Evolutionary conservation across 495 filamentous ascomycete genomes (phyloP), one percentile per base, ranked within the genome.

Genomic region (Lentithecium fluviatile): DNA sequence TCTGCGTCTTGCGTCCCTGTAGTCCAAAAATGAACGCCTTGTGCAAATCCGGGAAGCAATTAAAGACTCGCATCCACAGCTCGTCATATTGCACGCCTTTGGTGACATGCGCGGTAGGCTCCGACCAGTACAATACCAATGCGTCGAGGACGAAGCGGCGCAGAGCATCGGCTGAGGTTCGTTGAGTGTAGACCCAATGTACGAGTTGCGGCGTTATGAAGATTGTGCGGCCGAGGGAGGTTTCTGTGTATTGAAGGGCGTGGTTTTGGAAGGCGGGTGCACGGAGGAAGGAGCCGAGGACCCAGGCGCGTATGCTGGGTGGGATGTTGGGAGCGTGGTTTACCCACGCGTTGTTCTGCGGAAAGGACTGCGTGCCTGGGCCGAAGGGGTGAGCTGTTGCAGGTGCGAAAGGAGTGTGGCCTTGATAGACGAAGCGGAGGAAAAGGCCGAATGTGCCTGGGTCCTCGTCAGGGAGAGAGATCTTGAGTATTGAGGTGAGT

Each of bases 381-480:
- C 6, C 17, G 42, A 43, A 43, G 4, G 37, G 11, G 10, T 37
- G 32, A 10, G 26, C 40, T 1, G 12, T 46, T 37, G 25, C 24
- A 10, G 4, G 7, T 21, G 13, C 8, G 11, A 23, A 15, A 23
- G 38, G 37, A 36, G 38, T 45, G 7, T n/a, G 10, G 38, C 40
- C 40, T 20, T 46, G 53, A 24, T 56, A 56, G 38, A 56, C 24
- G 53, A 56, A 56, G 7, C 40, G n/a, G 38, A 56, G 19, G 53
- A 56, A 56, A 20, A 56, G 23, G 25, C 53, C 42, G 53, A 56
- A 56, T 6, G 17, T 26, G 1, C 1, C 7, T 13, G 53, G 38
- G 1, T n/a, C 10, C 8, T 17, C 25, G 13, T 45, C 19, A 4
- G 42, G 7, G 38, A 56, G 37, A 10, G 11, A n/a, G 25, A 56